Base-by-base conservation (phyloP, 805 yeast species). In the Scheffersomyces amazonensis region DNA sequence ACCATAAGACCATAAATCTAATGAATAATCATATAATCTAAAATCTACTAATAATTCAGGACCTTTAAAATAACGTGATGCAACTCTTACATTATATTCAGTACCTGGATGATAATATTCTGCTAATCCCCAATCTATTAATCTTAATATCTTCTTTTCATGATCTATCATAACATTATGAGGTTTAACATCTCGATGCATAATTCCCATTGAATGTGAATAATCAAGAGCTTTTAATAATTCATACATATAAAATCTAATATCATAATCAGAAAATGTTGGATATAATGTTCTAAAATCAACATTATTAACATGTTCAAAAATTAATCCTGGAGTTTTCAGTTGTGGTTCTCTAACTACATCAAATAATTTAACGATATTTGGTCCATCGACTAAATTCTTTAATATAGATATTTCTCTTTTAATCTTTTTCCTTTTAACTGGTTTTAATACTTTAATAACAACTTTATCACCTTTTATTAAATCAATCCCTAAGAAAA, bases 131-230 rank as follows among this genome's bases (percentile, higher is more conserved):
- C 96, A 90, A 63, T 90, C 97, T 40, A 90, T 89, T 47, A 89
- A 74, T 47, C 96, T 76, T 49, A 90, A 66, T 52, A 75, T 78
- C 59, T 67, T 80, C 46, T 73, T 75, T 41, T 73, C 69, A 42
- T 86, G 96, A 60, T 90, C 96, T 50, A 90, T 90, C 96, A 90
- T 90, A 46, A 90, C 86, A 61, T 90, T 90, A 54, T 90, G 96
- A 9, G 97, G 97, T 62, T 90, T 90, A 24, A 24, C 27, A 24
- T 24, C 27, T 24, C 27, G 7, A 24, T 24, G 27, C 27, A 24
- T 24, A 47, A 90, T 87, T 25, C 97, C 97, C 83, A 85, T 85
- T 5, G 95, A 84, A 66, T 90, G 97, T 38, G 87, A 83, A 61
- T 76, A 89, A 65, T 90, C 95, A 46, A 90, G 72, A 0, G 96